Evolutionary conservation across 768 basidiomycete species (phyloP).

Genomic region (Amanita molliuscula): DNA sequence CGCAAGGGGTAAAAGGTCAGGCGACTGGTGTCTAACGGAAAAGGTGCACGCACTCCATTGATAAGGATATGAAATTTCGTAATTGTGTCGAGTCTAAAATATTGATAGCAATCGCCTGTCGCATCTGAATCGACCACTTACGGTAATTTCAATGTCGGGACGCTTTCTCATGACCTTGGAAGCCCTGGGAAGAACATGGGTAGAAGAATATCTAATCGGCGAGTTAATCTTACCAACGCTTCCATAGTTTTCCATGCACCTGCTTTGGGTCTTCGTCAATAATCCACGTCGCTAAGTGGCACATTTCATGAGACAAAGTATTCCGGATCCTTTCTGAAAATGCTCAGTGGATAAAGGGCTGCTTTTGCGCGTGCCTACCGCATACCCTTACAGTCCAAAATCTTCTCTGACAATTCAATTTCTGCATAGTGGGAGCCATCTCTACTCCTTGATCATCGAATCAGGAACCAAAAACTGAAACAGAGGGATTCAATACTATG

Average conservation of each 20-base stretch:
- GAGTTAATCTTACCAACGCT: constrained; percentile 41
- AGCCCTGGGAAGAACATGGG: constrained; percentile 37
- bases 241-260: constrained; percentile 65
- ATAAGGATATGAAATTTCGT: constrained; percentile 65
- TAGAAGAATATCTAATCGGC: neutral
- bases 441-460: constrained; percentile 28
- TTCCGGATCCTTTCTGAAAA: constrained; percentile 64
- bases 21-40: neutral
- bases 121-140: constrained; percentile 15
- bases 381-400: constrained; percentile 67
- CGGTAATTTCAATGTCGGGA: constrained; percentile 65
- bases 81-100: constrained; percentile 55
- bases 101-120: neutral
- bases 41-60: constrained; percentile 51
- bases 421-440: constrained; percentile 49
- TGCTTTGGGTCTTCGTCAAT: constrained; percentile 64
- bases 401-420: constrained; percentile 77
- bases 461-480: neutral
- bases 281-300: constrained; percentile 81
- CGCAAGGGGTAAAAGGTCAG: constrained; percentile 5
- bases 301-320: constrained; percentile 88
- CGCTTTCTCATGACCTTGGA: constrained; percentile 54
- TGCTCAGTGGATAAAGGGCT: neutral
- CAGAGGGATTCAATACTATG: constrained; percentile 5
- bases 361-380: neutral